phyloP scores from a whole-genome alignment of 331 rosid genomes.

The Dryas integrifolia region DNA sequence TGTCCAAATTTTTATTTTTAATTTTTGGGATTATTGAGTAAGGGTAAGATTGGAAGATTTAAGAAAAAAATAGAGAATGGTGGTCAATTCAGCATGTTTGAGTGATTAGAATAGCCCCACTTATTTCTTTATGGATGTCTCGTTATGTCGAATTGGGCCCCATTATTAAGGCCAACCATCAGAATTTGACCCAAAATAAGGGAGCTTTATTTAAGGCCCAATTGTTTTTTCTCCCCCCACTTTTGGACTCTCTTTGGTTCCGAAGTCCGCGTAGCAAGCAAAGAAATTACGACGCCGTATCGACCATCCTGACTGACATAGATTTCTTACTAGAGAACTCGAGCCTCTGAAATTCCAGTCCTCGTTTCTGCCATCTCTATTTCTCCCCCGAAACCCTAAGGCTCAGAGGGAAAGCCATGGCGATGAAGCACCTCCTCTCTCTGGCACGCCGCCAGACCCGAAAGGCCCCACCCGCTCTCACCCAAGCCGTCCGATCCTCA shows the following conservation, averaged over 20 bases:
- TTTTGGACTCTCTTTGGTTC: too few species aligned
- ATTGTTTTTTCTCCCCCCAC: background rate
- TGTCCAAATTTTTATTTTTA: too few species aligned
- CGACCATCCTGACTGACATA: background rate
- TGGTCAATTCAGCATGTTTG: too few species aligned
- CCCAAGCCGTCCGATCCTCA: conserved; percentile 41
- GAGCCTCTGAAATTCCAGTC: background rate
- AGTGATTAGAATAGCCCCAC: too few species aligned
- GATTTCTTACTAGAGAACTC: background rate
- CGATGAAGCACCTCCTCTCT: conserved; percentile 65
- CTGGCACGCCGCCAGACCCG: conserved; percentile 56
- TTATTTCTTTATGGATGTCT: background rate
- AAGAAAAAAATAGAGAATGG: too few species aligned
- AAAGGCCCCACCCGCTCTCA: conserved; percentile 18
- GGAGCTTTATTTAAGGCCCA: background rate
- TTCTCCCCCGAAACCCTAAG: conserved; percentile 37
- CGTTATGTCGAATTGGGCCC: background rate
- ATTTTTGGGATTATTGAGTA: too few species aligned
- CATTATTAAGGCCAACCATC: background rate
- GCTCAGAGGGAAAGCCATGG: conserved; percentile 43
- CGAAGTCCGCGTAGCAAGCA: too few species aligned
- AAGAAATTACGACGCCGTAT: conserved; percentile 3
- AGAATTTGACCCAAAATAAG: background rate
- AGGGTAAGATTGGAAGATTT: too few species aligned
- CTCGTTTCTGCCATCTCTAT: background rate